Conservation (phyloP, 2,329 filamentous ascomycete species). For the Aspergillus aculeatus region DNA sequence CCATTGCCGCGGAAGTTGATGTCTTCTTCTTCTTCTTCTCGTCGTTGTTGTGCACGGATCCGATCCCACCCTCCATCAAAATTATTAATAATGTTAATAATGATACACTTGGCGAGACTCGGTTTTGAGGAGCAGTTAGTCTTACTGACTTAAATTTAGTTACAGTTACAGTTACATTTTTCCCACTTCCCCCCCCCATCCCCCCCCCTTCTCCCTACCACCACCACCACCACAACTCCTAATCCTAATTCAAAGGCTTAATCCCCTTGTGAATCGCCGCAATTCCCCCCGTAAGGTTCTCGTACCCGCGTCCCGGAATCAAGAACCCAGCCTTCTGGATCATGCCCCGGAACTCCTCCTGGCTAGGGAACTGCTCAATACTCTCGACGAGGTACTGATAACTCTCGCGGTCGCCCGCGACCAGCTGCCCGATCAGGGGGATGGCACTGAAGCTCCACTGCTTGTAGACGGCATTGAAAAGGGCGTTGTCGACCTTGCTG, state of each 20-base stretch:
- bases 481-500: constrained; percentile 72
- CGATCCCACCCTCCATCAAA: not conserved
- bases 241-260: constrained; percentile 58
- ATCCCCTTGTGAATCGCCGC: constrained; percentile 96
- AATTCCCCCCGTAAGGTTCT: constrained; percentile 88
- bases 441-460: constrained; percentile 94
- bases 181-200: not conserved
- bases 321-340: constrained; percentile 70
- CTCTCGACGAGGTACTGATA: constrained; percentile 99
- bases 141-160: no score
- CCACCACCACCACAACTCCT: not conserved
- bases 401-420: constrained; percentile 89
- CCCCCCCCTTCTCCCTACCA: no score
- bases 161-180: not conserved
- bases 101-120: constrained; percentile 2
- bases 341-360: constrained; percentile 72
- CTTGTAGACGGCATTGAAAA: constrained; percentile 87
- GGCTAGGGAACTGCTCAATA: constrained; percentile 87
- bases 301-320: constrained; percentile 77
- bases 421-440: constrained; percentile 89
- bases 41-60: no score
- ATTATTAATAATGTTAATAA: not conserved
- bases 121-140: no score
- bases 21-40: not conserved
- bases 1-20: constrained; percentile 18